Conservation (phyloP, 163 green algal species). For the Chlamydomonas reinhardtii region DNA sequence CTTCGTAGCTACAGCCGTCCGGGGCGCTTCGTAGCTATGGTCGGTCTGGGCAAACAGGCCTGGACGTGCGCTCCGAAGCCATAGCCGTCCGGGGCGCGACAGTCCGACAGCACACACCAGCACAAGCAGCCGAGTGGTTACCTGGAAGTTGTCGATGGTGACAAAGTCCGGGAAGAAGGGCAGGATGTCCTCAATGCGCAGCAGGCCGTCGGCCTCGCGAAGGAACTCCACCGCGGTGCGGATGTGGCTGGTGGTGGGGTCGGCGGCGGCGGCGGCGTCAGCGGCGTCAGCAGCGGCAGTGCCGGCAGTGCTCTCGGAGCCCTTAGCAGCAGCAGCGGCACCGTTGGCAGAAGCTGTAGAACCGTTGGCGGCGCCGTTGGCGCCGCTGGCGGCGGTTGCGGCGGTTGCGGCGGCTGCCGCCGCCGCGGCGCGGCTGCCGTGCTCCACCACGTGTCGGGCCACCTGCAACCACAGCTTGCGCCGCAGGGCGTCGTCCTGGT, state of each 20-base stretch:
- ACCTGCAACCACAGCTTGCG: constrained; percentile 84
- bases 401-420: background rate
- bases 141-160: constrained; percentile 95
- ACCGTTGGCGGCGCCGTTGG: background rate
- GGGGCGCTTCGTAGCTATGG: too few species aligned
- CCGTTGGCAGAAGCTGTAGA: too few species aligned
- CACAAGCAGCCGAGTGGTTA: too few species aligned
- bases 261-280: background rate
- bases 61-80: too few species aligned
- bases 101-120: too few species aligned
- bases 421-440: background rate
- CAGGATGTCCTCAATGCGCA: constrained; percentile 97
- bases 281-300: background rate
- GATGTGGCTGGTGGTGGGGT: constrained; percentile 72
- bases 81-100: too few species aligned
- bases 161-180: constrained; percentile 98
- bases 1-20: too few species aligned
- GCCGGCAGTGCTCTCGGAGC: too few species aligned
- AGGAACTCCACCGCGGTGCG: constrained; percentile 80
- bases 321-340: too few species aligned
- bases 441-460: constrained; percentile 83
- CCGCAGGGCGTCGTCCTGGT: constrained; percentile 74
- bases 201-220: constrained; percentile 77
- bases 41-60: too few species aligned
- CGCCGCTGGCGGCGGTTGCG: background rate